Percentiles rank a stretch among this genome's conserved stretches.
phyloP scores from a whole-genome alignment of 2,329 filamentous ascomycete genomes.

The Calonectria hawksworthii region DNA sequence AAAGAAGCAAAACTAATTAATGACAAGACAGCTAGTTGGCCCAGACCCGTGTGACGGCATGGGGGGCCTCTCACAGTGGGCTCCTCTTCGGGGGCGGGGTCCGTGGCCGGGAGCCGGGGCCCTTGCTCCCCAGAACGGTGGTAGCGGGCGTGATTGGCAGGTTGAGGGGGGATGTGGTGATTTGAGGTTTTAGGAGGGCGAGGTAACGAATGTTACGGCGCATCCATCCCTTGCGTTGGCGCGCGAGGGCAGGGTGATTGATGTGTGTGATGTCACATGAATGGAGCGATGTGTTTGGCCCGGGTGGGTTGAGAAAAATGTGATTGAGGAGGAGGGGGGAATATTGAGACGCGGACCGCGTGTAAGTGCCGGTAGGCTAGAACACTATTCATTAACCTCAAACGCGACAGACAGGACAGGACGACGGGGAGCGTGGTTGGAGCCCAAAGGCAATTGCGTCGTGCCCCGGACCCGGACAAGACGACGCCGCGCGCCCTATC shows the following conservation, averaged over 20 bases:
- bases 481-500: not conserved
- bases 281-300: not conserved
- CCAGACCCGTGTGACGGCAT: constrained; percentile 26
- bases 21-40: constrained; percentile 4
- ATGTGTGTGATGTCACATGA: constrained; percentile 14
- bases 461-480: not conserved
- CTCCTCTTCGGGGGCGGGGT: constrained; percentile 36
- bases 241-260: not conserved
- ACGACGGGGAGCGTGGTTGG: not conserved
- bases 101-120: constrained; percentile 43
- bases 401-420: constrained; percentile 7
- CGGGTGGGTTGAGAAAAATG: not conserved
- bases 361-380: constrained; percentile 10
- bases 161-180: constrained; percentile 18
- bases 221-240: constrained; percentile 20
- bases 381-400: not conserved
- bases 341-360: not conserved
- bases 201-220: constrained; percentile 25
- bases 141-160: constrained; percentile 45
- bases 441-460: not conserved
- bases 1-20: constrained; percentile 24
- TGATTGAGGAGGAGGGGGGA: not conserved
- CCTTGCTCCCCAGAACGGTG: constrained; percentile 46
- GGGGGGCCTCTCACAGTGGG: constrained; percentile 20
- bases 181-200: constrained; percentile 25